Percentiles rank a stretch among this genome's conserved stretches.
Conservation (phyloP, 768 basidiomycete genomes). For the Cystobasidium ongulense region DNA sequence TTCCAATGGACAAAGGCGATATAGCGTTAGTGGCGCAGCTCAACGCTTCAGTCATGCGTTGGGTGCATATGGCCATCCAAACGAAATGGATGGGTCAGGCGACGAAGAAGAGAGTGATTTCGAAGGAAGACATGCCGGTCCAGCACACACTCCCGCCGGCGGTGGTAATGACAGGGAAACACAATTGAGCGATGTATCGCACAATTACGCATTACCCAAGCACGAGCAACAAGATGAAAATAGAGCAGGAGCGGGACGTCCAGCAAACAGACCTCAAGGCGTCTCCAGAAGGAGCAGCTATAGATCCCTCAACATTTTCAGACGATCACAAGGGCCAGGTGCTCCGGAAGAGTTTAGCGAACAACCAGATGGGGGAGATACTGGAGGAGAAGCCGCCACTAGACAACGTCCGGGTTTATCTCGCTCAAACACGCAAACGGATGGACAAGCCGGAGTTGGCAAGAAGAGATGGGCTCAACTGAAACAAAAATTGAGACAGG, state of each 20-base stretch:
- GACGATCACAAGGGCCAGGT: background rate
- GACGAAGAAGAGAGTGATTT: background rate
- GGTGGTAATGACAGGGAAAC: background rate
- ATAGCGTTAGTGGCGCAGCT: background rate
- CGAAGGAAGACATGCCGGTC: background rate
- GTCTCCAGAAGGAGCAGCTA: slow-evolving; percentile 1
- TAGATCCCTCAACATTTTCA: slow-evolving; percentile 11
- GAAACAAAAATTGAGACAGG: slow-evolving; percentile 27
- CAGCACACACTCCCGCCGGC: no score
- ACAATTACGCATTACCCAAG: background rate
- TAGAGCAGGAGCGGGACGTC: background rate
- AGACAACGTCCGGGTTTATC: background rate
- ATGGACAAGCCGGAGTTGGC: background rate
- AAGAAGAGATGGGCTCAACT: slow-evolving; percentile 31
- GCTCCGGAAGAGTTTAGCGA: background rate
- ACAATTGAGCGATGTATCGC: background rate
- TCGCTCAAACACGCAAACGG: slow-evolving; percentile 1
- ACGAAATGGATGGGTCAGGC: background rate
- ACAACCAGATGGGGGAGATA: background rate
- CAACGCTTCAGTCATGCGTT: background rate
- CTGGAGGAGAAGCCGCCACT: background rate
- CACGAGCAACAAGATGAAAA: background rate
- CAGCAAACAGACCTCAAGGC: background rate
- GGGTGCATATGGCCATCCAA: background rate
- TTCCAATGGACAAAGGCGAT: background rate